Base-by-base conservation (phyloP, 2,329 filamentous ascomycete species). In the Exophiala xenobiotica region DNA sequence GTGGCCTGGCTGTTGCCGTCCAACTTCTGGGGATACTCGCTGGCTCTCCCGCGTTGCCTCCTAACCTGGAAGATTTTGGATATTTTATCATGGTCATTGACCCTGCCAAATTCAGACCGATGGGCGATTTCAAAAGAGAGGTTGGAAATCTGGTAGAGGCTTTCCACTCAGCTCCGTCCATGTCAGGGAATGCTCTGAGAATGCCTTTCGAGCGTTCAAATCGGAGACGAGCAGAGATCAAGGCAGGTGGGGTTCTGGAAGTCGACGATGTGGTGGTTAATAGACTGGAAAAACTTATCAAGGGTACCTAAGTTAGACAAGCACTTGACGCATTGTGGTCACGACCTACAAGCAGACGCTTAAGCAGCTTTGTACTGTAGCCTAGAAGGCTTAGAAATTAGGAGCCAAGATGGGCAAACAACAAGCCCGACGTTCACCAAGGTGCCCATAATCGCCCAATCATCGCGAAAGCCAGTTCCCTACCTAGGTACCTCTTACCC, bases 41-140 rank as follows among this genome's bases (percentile, higher is more conserved):
- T 1, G 53, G 53, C 4, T 52, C 49, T n/a, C 49, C 53, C 3
- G 49, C 53, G 9, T 26, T 52, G 20, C 49, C 53, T 19, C 49
- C 46, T 9, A 37, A 56, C 26, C 24, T 53, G 3, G 44, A 44
- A 22, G 53, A 52, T 14, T 52, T 52, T 19, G 53, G 53, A 9
- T 53, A 45, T 23, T 49, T 56, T 26, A 46, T 53, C 40, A 49
- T 56, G 35, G 45, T 42, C 12, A 50, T 56, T 5, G 49, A 56
- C 29, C 53, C 53, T 1, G 31, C 44, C 6, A 49, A 18, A 33
- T 56, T 56, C 45, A 39, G 53, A 12, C 53, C 44, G 6, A 52
- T 56, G 23, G 53, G 40, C 6, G 53, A 56, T 29, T 56, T 56
- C 53, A 56, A 56, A 23, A 22, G 43, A 2, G 49, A 56, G 37